Evolutionary conservation across 805 yeast species (phyloP).

Genomic region (Zygoascus tannicola): DNA sequence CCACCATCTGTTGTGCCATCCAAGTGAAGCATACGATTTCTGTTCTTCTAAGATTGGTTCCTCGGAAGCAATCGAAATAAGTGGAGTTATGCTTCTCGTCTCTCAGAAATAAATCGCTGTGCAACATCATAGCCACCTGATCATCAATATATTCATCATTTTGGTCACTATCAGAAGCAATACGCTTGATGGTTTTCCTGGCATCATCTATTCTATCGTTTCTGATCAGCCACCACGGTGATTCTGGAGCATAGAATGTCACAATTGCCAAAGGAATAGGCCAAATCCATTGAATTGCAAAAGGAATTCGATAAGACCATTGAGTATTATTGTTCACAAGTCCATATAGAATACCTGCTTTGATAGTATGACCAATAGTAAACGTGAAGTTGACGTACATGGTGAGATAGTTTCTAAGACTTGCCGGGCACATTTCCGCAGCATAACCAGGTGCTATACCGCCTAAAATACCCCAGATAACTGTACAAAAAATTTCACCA

Average conservation of each 20-base stretch:
- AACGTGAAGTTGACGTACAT: constrained; percentile 44
- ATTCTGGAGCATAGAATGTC: constrained; percentile 39
- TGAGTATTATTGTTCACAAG: constrained; percentile 17
- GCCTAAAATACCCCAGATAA: constrained; percentile 48
- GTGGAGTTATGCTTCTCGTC: constrained; percentile 1
- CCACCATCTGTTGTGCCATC: constrained; percentile 39
- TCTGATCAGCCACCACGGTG: constrained; percentile 49
- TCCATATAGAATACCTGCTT: constrained; percentile 42
- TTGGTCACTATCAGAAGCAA: background rate
- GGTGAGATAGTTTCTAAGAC: constrained; percentile 40
- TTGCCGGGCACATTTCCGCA: constrained; percentile 45
- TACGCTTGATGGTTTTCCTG: constrained; percentile 29
- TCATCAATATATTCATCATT: background rate
- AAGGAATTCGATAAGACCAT: constrained; percentile 44
- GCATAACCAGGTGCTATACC: constrained; percentile 44
- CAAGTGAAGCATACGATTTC: constrained; percentile 37
- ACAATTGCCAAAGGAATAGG: constrained; percentile 38
- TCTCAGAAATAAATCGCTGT: background rate
- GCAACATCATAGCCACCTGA: constrained; percentile 12
- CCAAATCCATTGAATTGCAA: constrained; percentile 57
- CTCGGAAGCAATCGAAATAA: constrained; percentile 38
- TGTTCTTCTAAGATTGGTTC: constrained; percentile 40
- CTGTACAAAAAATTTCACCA: constrained; percentile 30
- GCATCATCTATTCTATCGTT: constrained; percentile 37
- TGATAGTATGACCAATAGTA: constrained; percentile 48